Evolutionary conservation across 2,329 filamentous ascomycete species (phyloP), one percentile per base, ranked within the genome.

Genomic region (Coniochaeta pulveracea): DNA sequence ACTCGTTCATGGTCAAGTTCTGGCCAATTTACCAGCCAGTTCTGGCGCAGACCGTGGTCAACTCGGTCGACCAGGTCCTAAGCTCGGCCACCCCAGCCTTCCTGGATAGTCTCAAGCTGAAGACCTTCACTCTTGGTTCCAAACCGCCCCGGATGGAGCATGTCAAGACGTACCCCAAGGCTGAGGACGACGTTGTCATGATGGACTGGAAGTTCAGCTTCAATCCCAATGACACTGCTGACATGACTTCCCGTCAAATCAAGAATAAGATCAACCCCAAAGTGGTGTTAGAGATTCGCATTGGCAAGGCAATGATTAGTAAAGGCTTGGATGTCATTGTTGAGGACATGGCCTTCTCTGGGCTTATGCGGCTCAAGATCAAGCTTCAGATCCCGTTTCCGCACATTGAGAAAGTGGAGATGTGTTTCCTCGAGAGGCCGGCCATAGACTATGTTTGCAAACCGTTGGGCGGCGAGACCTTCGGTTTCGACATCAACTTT

Each of bases 131-230:
- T 0, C 72, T 98, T 10, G 91, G 91, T 36, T 88, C 84, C 7
- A 98, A 98, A 60, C 89, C 91, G 18, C 93, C 93, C 5, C 78
- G 91, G 19, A 74, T 98, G 66, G 91, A 98, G 59, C 88, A 96
- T 50, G 91, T 98, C 57, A 96, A 94, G 66, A 94, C 91, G 0
- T 95, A 98, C 47, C 89, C 89, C 37, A 93, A 91, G 57, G 85
- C 84, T 2, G 85, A 95, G 46, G 88, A 95, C 42, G 91, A 98
- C 51, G 79, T 88, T 37, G 85, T 98, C 26, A 74, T 96, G 49
- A 98, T 98, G 91, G 91, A 98, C 55, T 98, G 91, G 91, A 94
- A 93, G 50, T 98, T 98, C 59, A 96, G 89, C 67, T 98, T 98
- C 62, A 96, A 85, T 0, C 91, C 91, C 21, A 96, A 91, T 45